A percentile compares a stretch with the other conserved stretches of the same genome.
phyloP scores from a whole-genome alignment of 768 basidiomycete genomes.

The Cantharellus cinnabarinus region DNA sequence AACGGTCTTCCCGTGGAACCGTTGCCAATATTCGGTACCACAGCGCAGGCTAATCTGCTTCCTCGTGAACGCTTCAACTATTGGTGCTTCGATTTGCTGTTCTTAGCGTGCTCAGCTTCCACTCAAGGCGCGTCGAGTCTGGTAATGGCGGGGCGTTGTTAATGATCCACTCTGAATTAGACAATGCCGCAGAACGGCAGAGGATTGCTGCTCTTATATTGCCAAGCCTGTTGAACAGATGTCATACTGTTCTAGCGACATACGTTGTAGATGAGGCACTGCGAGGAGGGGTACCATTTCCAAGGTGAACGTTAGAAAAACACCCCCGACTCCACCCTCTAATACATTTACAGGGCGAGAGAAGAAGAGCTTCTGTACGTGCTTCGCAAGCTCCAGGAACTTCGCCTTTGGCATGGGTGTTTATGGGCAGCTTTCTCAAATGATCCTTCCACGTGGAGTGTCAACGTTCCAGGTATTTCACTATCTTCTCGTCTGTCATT shows the following conservation, averaged over 20 bases:
- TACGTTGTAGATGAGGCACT: slow-evolving; percentile 74
- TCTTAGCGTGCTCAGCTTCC: slow-evolving; percentile 43
- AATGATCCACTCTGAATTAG: slow-evolving; percentile 18
- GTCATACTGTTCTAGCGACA: slow-evolving; percentile 38
- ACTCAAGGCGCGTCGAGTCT: not conserved
- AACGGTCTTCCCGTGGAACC: not conserved
- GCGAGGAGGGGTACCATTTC: slow-evolving; percentile 76
- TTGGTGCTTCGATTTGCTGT: slow-evolving; percentile 81
- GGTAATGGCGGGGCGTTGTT: not conserved
- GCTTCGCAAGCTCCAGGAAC: slow-evolving; percentile 48
- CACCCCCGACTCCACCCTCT: not conserved
- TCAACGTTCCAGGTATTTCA: slow-evolving; percentile 34
- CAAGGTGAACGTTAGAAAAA: slow-evolving; percentile 30
- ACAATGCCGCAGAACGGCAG: slow-evolving; percentile 36
- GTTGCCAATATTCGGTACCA: slow-evolving; percentile 27
- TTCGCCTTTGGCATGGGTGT: slow-evolving; percentile 56
- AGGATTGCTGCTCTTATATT: slow-evolving; percentile 56
- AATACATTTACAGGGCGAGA: slow-evolving; percentile 32
- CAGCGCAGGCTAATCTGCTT: slow-evolving; percentile 31
- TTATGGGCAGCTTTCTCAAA: slow-evolving; percentile 58
- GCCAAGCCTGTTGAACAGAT: slow-evolving; percentile 58
- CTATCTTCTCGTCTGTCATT: slow-evolving; percentile 7
- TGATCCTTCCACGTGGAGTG: slow-evolving; percentile 34
- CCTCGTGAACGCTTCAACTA: slow-evolving; percentile 76
- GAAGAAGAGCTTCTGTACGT: slow-evolving; percentile 84